Evolutionary conservation across 1,284 basidiomycete genomes (phyloP), one percentile per base, ranked within the genome.

Genomic region (Cutaneotrichosporon sp.): DNA sequence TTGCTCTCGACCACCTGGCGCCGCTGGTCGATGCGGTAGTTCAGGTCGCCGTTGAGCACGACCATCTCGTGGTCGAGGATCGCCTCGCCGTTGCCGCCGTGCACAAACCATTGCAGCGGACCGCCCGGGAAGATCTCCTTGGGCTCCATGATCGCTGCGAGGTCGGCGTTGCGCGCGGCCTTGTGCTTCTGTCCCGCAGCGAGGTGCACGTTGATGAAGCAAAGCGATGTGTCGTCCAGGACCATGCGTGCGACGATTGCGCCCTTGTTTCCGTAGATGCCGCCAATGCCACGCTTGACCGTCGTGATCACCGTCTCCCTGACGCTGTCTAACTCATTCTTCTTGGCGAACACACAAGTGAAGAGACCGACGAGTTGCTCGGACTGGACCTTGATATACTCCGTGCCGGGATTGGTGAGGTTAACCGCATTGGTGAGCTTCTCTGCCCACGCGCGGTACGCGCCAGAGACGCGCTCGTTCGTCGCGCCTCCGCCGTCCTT

Each of bases 201-300:
- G 55, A 99, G 83, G 82, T 99, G 95, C 68, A 92, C 92, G 79
- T 99, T 99, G 81, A 97, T 87, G 72, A 97, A 90, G 74, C 93
- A 97, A 27, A 98, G 79, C 0, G 91, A 94, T 1, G 92, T 89
- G 79, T 98, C 92, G 67, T 94, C 91, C 38, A 98, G 82, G 10
- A 93, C 86, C 63, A 97, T 85, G n/a, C 95, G 86, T 2, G 91
- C 85, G 18, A 97, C 86, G 62, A 98, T 94, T 0, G 90, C 94
- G 16, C 95, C 95, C 89, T 99, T 98, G 78, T 99, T 99, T 1
- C 95, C 95, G 75, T 95, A 97, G 63, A 89, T 83, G 6, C 92
- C 92, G 1, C 90, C 89, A 84, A 98, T 90, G 0, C 95, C 95
- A 24, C 78, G 83, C 80, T 98, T 98, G 66, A 97, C 84, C 0